Evolutionary conservation across 768 basidiomycete species (phyloP), one percentile per base, ranked within the genome.

Genomic region (Exidia glandulosa): DNA sequence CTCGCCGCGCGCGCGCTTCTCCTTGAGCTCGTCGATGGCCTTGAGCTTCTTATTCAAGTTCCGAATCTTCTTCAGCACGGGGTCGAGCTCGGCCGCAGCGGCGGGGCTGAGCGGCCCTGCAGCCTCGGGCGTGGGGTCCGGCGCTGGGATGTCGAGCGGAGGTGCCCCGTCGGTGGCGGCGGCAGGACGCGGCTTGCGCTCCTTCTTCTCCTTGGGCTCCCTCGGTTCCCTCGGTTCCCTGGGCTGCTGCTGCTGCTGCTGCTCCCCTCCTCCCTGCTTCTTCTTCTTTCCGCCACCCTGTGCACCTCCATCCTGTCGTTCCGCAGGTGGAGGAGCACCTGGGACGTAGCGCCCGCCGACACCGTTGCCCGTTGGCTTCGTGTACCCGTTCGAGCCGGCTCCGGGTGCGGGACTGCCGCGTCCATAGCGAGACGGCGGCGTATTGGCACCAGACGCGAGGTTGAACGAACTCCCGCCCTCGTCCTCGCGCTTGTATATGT

Each of bases 31-130:
- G 25, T 97, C 93, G 65, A 99, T 98, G n/a, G 95, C 95, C 71
- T 96, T 97, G 64, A 99, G 79, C 94, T 96, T 99, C 81, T 99
- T 99, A 70, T 83, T 90, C 72, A 99, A 68, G 71, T 96, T 97
- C 66, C 96, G 80, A 55, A 88, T 81, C 80, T 95, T 97, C 84
- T 98, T 99, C 55, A 90, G 88, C 52, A 78, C 71, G 3, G 90
- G 82, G 70, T 96, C 94, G 60, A 89, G 73, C 50, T 54, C 50
- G 14, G 50, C 50, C 7, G 6, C 19, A 27, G 25, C 50, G 27
- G 9, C 10, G 10, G 16, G n/a, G 27, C 10, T 19, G 30, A 27
- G 25, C 9, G 25, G 16, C 50, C 9, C 50, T 9, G 50, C 27
- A 14, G 50, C 25, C 25, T 14, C 50, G 50, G 50, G 50, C 50